Base-by-base conservation (phyloP, 1,284 basidiomycete species). In the Rhodotorula sp. region DNA sequence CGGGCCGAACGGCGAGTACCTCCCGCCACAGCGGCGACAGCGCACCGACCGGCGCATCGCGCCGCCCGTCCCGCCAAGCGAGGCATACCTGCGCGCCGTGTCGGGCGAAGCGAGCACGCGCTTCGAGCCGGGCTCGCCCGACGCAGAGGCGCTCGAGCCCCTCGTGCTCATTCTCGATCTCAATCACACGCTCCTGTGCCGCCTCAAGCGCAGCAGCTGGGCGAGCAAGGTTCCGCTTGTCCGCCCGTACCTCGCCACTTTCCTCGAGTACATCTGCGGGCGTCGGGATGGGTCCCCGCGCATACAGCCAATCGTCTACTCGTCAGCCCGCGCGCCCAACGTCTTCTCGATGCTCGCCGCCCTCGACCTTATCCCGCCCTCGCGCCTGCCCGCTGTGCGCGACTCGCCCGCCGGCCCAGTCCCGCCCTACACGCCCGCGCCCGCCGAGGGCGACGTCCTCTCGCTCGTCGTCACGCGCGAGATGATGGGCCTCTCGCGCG, bases 131-230 rank as follows among this genome's bases (percentile, higher is more conserved):
- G 64, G 53, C 8, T 5, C 4, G 5, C 34, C 21, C 19, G 4
- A 23, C 8, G 54, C 7, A 42, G 55, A 17, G n/a, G 17, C 12
- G 21, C 25, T 23, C 21, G 52, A 67, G 17, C 72, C 74, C 4
- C 53, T 58, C 5, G 48, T 66, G 46, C 45, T 76, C 19, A 48
- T 76, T 16, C 68, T 76, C 27, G 74, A 76, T 48, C 57, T 76
- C 25, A 76, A 76, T 56, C 69, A 76, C 61, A 74, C 72, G 25
- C 54, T 76, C 16, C 62, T 76, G 3, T 72, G 63, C 54, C 74
- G 74, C 23, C 50, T 56, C 21, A 54, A 68, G 34, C 53, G 70
- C 13, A 56, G 58, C n/a, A 7, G 48, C 1, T 19, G 9, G 1
- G 66, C 60, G n/a, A 66, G 62, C 10, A 66, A 62, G 46, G 42